These are phyloP conservation scores for Aureobasidium sp. DNA, from an alignment of 2,329 filamentous ascomycete species.

Conservation along the genomic window DNA sequence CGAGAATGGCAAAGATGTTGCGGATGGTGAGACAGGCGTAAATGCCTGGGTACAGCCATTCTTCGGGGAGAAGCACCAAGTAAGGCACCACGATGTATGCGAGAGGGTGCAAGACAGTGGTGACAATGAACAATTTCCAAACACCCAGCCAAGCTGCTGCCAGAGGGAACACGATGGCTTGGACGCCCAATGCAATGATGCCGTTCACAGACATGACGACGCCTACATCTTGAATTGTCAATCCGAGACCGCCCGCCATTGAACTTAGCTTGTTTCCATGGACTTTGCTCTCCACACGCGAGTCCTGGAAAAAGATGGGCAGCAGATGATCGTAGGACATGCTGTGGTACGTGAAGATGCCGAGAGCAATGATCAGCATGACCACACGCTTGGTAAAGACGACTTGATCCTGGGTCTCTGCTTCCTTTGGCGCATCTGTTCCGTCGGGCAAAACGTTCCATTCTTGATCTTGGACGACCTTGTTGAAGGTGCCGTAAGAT, in stretches of 20 bases:
- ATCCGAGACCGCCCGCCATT: conserved; percentile 55
- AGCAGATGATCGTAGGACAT: conserved; percentile 93
- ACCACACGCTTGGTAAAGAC: conserved; percentile 60
- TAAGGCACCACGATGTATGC: conserved; percentile 65
- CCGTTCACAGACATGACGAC: conserved; percentile 64
- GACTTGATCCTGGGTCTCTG: conserved; percentile 32
- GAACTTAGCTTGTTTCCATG: conserved; percentile 18
- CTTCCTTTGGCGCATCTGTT: conserved; percentile 21
- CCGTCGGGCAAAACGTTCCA: conserved; percentile 48
- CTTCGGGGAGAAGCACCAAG: conserved; percentile 51
- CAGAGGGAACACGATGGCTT: conserved; percentile 62
- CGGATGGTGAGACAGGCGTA: conserved; percentile 60
- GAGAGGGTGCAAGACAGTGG: conserved; percentile 59
- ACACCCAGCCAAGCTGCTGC: conserved; percentile 58
- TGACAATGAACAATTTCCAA: conserved; percentile 59
- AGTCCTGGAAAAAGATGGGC: conserved; percentile 87
- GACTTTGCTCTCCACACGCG: conserved; percentile 42
- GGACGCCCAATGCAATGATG: conserved; percentile 64
- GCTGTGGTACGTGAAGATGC: conserved; percentile 88
- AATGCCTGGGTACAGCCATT: conserved; percentile 53
- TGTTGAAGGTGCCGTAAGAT: conserved; percentile 39
- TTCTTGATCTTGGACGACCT: conserved; percentile 46
- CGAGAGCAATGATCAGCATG: conserved; percentile 72
- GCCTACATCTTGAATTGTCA: conserved; percentile 60
- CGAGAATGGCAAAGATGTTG: conserved; percentile 61